Percentiles rank a stretch among this genome's conserved stretches.
Evolutionary conservation across 73 alveolate species (phyloP).

Genomic region (Tetrahymena elliotti): DNA sequence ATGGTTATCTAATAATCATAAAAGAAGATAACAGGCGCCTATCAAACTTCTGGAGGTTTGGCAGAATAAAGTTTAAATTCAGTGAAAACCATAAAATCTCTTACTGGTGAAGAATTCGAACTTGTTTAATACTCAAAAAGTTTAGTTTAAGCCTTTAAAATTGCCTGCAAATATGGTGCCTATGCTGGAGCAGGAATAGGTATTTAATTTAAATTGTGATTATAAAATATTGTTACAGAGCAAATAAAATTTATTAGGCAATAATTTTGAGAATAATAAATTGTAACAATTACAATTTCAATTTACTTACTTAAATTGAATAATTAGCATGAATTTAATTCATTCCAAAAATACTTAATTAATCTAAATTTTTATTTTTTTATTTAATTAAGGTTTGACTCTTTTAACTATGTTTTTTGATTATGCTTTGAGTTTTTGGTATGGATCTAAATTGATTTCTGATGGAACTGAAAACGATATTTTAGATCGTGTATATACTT

Average conservation of each 20-base stretch:
- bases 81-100: constrained; percentile 46
- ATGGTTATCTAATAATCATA: constrained; percentile 31
- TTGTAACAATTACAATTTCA: not conserved
- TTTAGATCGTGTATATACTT: constrained; percentile 32
- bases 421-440: constrained; percentile 34
- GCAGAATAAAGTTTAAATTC: constrained; percentile 64
- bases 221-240: not conserved
- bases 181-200: not conserved
- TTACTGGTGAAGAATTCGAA: constrained; percentile 14
- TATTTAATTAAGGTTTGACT: not conserved
- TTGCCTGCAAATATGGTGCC: not conserved
- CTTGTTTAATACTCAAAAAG: not conserved
- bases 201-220: not conserved
- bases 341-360: not conserved
- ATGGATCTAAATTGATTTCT: constrained; percentile 27
- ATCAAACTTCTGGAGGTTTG: constrained; percentile 53
- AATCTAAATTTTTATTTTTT: not conserved
- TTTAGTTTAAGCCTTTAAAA: not conserved
- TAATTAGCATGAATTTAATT: not conserved
- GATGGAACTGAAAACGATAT: not conserved
- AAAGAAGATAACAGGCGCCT: constrained; percentile 37
- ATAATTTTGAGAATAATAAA: not conserved
- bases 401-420: not conserved
- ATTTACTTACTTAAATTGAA: not conserved
- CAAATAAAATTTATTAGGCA: not conserved